Base-by-base conservation (phyloP, 75 land plant genomes). In the Larix kaempferi region DNA sequence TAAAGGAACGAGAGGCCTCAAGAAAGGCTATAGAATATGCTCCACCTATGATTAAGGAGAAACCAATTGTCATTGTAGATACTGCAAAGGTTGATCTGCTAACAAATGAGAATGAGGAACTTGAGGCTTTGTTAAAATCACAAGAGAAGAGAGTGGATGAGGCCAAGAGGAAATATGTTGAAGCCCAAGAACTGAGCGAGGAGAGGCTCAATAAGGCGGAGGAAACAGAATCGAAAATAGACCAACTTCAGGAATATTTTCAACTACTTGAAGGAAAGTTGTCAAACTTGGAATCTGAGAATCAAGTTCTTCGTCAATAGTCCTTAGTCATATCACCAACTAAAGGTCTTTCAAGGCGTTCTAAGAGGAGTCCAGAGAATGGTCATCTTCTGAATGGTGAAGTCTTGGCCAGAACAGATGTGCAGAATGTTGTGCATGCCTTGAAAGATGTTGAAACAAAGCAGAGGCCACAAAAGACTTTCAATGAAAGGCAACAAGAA, bases 401-500 rank as follows among this genome's bases (percentile, higher is more conserved):
- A 78, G 76, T 75, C 25, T 87, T 73, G 77, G 73, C 60, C 35
- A n/a, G 79, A 22, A 71, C 76, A 49, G 90, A 85, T 82, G 90
- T 84, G n/a, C n/a, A n/a, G n/a, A n/a, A n/a, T n/a, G n/a, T n/a
- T n/a, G n/a, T n/a, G n/a, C n/a, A n/a, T n/a, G n/a, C n/a, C n/a
- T n/a, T n/a, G n/a, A n/a, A n/a, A n/a, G n/a, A n/a, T n/a, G n/a
- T n/a, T n/a, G n/a, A n/a, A n/a, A n/a, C n/a, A n/a, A n/a, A n/a
- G n/a, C n/a, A n/a, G n/a, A n/a, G n/a, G n/a, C n/a, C n/a, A 17
- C 95, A 92, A 73, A 94, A 90, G 74, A 79, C 85, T 66, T 87
- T 94, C 17, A 90, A 85, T 78, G 97, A 94, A 76, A 88, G 91
- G 82, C 97, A 94, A 60, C 95, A 92, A 88, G 97, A 94, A 76